Base-by-base conservation (phyloP, 306 rosid species). In the Oxytropis ochrocephala region DNA sequence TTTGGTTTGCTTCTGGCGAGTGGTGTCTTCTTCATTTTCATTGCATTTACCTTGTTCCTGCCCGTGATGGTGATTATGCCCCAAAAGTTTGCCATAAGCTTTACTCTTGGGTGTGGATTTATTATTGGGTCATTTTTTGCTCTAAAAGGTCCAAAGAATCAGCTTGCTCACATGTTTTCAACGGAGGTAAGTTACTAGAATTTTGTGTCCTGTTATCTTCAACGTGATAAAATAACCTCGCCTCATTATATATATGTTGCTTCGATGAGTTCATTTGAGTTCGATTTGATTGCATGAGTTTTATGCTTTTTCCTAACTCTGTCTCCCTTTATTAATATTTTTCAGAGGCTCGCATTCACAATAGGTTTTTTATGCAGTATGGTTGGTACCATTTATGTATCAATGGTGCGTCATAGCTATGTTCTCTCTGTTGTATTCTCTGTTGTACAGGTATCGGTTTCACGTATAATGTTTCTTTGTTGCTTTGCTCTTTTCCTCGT, bases 61-160 rank as follows among this genome's bases (percentile, higher is more conserved):
- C 98, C 98, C 17, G 86, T 89, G 57, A 92, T 92, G 92, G 98
- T 89, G 49, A 72, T 92, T 64, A 65, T 92, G 91, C 98, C 98
- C 14, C 96, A 92, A 78, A 92, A 92, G 78, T 92, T 92, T 80
- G 98, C 96, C 39, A 65, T 92, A 76, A 85, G 96, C 81, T 92
- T 92, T 83, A 92, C 98, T 12, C 89, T 89, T 64, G 98, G 98
- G 13, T 92, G 96, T 70, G 83, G 83, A 78, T 92, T 89, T 75
- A 89, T 92, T 64, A 84, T 92, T 29, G 95, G 91, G 14, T 86
- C 98, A 46, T 92, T 92, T 77, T 83, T 89, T 84, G 92, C 86
- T 13, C 92, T 92, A 66, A 89, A 81, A 74, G 96, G 98, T 75
- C 92, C 98, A 36, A 66, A 84, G 74, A 92, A 80, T 83, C 98